Base-by-base conservation (phyloP, 108 stramenopile genomes). In the Aurantiochytrium sp. region DNA sequence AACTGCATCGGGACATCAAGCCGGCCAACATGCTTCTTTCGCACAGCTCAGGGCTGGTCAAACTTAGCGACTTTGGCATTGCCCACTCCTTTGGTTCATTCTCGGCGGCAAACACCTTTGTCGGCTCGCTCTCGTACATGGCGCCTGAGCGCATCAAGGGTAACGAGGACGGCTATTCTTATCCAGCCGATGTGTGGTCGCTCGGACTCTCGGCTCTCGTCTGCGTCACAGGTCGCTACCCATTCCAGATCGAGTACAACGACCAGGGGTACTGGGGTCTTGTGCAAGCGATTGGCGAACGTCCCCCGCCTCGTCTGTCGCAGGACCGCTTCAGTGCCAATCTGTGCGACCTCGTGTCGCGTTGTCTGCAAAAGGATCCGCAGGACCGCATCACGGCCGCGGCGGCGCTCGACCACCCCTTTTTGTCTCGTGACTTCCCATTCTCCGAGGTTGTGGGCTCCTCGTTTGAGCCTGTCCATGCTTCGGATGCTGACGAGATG, bases 1-100 rank as follows among this genome's bases (percentile, higher is more conserved):
- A 94, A 29, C 88, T 95, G 8, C 95, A 95, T 88, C 93, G 95
- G 21, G 95, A 95, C 90, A 88, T 95, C 35, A 95, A 95, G 90
- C 95, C 95, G 19, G 92, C 88, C 18, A 95, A 95, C 91, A 64
- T 92, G 23, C 60, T 93, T 4, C 23, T 90, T 4, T 42, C 57
- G 5, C 29, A 72, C 16, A n/a, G 58, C 23, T 51, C 73, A 45
- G n/a, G 60, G 10, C 43, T 28, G 0, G 55, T 72, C 47, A 90
- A 90, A 58, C 71, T 92, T 5, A 60, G 58, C 18, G 91, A 92
- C 23, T 92, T 92, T 60, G 91, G 91, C 51, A 90, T 92, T 10
- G 29, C 88, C 5, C 64, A 69, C 21, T 47, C 87, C 45, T 45
- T 91, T 21, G 69, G 55, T 4, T 64, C 91, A 28, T 5, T 72